phyloP scores from a whole-genome alignment of 495 filamentous ascomycete species.

The Parathielavia hyrcaniae region DNA sequence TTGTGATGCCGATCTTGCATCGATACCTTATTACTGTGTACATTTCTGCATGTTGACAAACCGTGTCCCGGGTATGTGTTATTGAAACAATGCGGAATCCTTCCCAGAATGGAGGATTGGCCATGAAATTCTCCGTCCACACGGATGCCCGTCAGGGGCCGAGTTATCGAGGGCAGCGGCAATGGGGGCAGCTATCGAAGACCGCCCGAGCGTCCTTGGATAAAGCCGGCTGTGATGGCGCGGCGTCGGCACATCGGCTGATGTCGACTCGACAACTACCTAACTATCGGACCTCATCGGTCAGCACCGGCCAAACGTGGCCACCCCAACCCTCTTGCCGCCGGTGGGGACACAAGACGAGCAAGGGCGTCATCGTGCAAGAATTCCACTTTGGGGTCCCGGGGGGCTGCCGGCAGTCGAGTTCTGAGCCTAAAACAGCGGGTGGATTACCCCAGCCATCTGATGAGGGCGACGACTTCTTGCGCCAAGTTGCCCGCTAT shows the following conservation, averaged over 20 bases:
- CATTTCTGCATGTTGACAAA: constrained; percentile 10
- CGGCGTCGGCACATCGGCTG: too few relatives aligned
- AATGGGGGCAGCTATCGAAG: too few relatives aligned
- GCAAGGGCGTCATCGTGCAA: background rate
- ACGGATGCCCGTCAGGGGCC: too few relatives aligned
- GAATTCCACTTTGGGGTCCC: constrained; percentile 16
- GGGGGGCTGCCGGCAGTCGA: constrained; percentile 19
- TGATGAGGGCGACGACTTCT: background rate
- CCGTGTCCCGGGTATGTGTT: background rate
- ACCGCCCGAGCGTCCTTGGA: too few relatives aligned
- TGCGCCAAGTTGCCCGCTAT: background rate
- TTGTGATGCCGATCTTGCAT: constrained; percentile 18
- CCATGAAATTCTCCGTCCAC: too few relatives aligned
- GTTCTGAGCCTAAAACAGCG: background rate
- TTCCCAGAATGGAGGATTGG: too few relatives aligned
- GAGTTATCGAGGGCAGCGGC: too few relatives aligned
- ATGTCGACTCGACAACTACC: background rate
- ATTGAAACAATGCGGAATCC: too few relatives aligned
- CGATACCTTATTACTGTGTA: too few relatives aligned
- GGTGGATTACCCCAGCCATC: background rate
- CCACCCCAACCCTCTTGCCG: background rate
- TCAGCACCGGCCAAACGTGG: too few relatives aligned
- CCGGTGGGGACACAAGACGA: background rate
- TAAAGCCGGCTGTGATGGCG: too few relatives aligned
- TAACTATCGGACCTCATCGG: background rate